These are phyloP conservation scores for Serendipita sp. DNA, from an alignment of 768 basidiomycete genomes.

Conservation along the genomic window DNA sequence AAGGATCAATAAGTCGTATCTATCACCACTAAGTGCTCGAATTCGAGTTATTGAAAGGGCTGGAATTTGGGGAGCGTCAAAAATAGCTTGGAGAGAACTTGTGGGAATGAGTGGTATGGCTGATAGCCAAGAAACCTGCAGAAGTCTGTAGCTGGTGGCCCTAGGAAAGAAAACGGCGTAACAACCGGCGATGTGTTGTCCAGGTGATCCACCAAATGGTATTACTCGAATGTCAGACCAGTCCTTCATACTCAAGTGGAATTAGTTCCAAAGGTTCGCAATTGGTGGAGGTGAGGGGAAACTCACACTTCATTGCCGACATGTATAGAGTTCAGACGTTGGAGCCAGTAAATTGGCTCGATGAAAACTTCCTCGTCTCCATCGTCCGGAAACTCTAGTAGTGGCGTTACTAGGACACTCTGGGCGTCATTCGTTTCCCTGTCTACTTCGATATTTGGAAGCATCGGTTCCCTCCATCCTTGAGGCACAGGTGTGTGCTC, in stretches of 20 bases:
- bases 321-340: conserved; percentile 30
- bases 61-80: conserved; percentile 18
- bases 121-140: conserved; percentile 23
- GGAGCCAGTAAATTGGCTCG: conserved; percentile 60
- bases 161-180: conserved; percentile 40
- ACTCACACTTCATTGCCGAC: conserved; percentile 37
- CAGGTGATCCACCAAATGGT: conserved; percentile 48
- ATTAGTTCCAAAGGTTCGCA: too few species aligned
- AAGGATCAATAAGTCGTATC: conserved; percentile 56
- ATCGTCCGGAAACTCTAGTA: not conserved
- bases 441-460: not conserved
- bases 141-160: conserved; percentile 33
- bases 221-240: conserved; percentile 38
- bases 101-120: conserved; percentile 26
- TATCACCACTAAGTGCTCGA: conserved; percentile 39
- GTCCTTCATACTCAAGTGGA: conserved; percentile 20
- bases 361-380: conserved; percentile 23
- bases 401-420: not conserved
- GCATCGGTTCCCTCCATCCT: not conserved
- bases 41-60: conserved; percentile 43
- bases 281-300: not conserved
- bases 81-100: conserved; percentile 4
- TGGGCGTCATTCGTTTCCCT: not conserved
- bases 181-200: conserved; percentile 33
- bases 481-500: not conserved